Base-by-base conservation (phyloP, 192 early-diverging fungal species). In the Umbelopsis sp. region DNA sequence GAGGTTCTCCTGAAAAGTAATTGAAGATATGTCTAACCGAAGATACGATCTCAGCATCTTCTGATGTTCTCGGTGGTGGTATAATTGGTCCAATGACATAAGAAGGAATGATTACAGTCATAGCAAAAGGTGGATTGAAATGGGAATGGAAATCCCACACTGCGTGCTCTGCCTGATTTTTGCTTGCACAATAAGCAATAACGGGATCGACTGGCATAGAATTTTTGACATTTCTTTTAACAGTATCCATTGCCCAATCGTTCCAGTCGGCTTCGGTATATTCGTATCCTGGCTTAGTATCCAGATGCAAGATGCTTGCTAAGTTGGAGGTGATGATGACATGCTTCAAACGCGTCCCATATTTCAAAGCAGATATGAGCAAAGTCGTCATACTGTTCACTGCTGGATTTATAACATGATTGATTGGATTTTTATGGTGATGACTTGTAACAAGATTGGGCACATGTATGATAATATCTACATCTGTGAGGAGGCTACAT, bases 271-370 rank as follows among this genome's bases (percentile, higher is more conserved):
- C 46, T 44, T 71, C 69, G 23, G 18, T 27, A 25, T 44, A 61
- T 27, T 46, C 55, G 21, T 71, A 71, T 25, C 52, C 69, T 16
- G 55, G 55, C 18, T 61, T 61, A 11, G 55, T 61, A n/a, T 61
- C 55, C 55, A 61, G 30, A 16, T 61, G 55, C 13, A 61, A 12
- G 5, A 61, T 18, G 22, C 77, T 75, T 8, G 80, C 83, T 37
- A 76, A 27, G 22, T 76, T 84, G 0, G 80, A 80, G 7, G 82
- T 85, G 7, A 85, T 49, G 22, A 85, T 75, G 23, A 85, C 74
- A 64, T 78, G 82, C 45, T 71, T 72, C 9, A 85, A 72, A 13
- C 20, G 21, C 18, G 27, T 27, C 2, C 64, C 70, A 47, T 71
- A 46, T n/a, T 41, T 50, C 11, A 69, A 35, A 3, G 77, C 78